Evolutionary conservation across 768 basidiomycete species (phyloP), one percentile per base, ranked within the genome.

Genomic region (Cyclocybe aegerita): DNA sequence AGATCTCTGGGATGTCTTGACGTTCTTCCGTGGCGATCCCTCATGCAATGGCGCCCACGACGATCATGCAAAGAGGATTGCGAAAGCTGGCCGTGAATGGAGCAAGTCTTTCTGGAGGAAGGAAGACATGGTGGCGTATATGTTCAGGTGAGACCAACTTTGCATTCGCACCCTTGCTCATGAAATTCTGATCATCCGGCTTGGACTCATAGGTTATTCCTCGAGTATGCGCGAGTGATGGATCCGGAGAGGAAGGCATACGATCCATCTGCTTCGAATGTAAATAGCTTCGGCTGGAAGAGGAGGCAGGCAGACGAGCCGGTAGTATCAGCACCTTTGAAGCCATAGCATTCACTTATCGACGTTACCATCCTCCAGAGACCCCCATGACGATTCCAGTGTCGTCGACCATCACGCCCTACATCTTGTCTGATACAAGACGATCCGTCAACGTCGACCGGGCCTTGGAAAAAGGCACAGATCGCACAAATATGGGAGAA

Each of bases 21-120:
- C 80, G 1, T 92, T 93, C 72, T 90, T 91, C 65, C 77, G 81
- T 0, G 85, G 86, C 0, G 75, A 77, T 48, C 76, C 75, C 0
- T 62, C 75, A 30, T 78, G 80, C 7, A 68, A 74, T 15, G 72
- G 72, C 6, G 80, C 71, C 0, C 85, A 89, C 52, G 85, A 87
- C 31, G 78, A 68, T 4, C 60, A 84, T 38, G 87, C 79, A 1
- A 61, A 62, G 39, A 59, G 71, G 47, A 86, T 89, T 29, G 87
- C 82, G 0, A 54, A 61, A 7, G 72, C 76, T 1, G 85, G 87
- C 0, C 68, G 75, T 12, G 66, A 72, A n/a, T 86, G 85, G 85
- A 81, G 78, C 47, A 55, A 65, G 49, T 60, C 47, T 5, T 81
- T 71, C 62, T 87, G 83, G 84, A 71, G 83, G 37, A 69, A 62